Percentiles rank a stretch among this genome's conserved stretches.
Conservation (phyloP, 2,329 filamentous ascomycete species). For the Neofusicoccum sp. region DNA sequence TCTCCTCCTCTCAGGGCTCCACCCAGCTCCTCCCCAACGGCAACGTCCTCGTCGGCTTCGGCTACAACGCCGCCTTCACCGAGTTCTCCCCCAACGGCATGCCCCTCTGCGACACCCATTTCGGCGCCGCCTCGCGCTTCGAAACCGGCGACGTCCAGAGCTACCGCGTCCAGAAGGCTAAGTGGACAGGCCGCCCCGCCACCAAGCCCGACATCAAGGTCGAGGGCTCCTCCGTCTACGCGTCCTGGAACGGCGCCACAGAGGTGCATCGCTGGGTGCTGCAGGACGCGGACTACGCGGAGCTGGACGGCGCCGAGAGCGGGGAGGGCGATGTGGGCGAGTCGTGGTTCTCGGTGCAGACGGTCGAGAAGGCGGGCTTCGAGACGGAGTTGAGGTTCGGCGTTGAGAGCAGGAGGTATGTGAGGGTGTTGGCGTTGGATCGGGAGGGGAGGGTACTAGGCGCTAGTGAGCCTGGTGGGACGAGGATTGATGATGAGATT, state of each 20-base stretch:
- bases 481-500: conserved; percentile 4
- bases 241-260: conserved; percentile 34
- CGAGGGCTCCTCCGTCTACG: conserved; percentile 25
- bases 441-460: conserved; percentile 17
- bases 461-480: neutral
- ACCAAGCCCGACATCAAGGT: conserved; percentile 27
- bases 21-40: conserved; percentile 46
- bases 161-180: conserved; percentile 40
- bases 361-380: conserved; percentile 23
- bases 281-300: conserved; percentile 27
- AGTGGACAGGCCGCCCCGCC: conserved; percentile 28
- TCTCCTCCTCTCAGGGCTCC: conserved; percentile 45
- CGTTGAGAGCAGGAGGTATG: conserved; percentile 5
- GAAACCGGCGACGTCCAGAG: conserved; percentile 36
- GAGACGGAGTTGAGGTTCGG: conserved; percentile 24
- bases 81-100: conserved; percentile 49
- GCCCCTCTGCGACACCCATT: conserved; percentile 47
- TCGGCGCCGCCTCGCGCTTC: conserved; percentile 31
- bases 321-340: conserved; percentile 21
- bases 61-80: conserved; percentile 52
- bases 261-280: conserved; percentile 33
- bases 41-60: conserved; percentile 54
- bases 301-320: conserved; percentile 7
- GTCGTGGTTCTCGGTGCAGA: conserved; percentile 19
- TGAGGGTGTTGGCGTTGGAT: conserved; percentile 23